phyloP scores from a whole-genome alignment of 2,329 filamentous ascomycete species.

The Pseudohalonectria lignicola region DNA sequence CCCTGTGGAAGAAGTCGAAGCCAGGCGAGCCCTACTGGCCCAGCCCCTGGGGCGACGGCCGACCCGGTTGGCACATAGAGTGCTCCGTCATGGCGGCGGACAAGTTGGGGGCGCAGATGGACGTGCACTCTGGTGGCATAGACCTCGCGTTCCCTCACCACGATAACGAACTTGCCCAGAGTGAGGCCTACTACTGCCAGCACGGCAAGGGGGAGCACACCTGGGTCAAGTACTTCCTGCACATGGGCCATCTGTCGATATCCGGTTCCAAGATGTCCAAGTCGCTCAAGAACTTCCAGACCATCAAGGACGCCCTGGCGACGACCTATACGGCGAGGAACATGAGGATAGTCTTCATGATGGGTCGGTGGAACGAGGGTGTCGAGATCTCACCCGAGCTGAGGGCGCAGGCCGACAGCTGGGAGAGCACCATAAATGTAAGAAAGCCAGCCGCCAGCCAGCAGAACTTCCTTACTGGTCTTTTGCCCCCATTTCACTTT shows the following conservation, averaged over 20 bases:
- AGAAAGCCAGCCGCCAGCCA: no score
- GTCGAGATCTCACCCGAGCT: conserved; percentile 85
- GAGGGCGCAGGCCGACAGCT: conserved; percentile 60
- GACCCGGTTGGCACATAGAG: conserved; percentile 95
- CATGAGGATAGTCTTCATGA: conserved; percentile 75
- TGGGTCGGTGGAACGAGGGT: conserved; percentile 82
- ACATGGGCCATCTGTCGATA: conserved; percentile 89
- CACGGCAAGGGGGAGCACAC: conserved; percentile 15
- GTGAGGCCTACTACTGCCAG: conserved; percentile 60
- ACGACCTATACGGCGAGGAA: conserved; percentile 64
- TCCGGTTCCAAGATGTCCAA: conserved; percentile 94
- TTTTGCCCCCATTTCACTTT: conserved; percentile 8
- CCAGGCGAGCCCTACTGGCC: conserved; percentile 85
- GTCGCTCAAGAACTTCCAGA: conserved; percentile 90
- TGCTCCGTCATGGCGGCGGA: conserved; percentile 94
- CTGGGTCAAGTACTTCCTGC: conserved; percentile 89
- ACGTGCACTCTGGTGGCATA: conserved; percentile 87
- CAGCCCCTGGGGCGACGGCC: conserved; percentile 75
- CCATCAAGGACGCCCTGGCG: conserved; percentile 71
- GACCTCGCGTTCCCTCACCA: conserved; percentile 88
- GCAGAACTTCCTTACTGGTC: no score
- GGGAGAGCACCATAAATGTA: conserved; percentile 62
- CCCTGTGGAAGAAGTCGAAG: conserved; percentile 88
- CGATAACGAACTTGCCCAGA: conserved; percentile 86
- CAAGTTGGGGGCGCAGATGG: conserved; percentile 73